Evolutionary conservation across 1,284 basidiomycete species (phyloP), one percentile per base, ranked within the genome.

Genomic region (Puccinia triticina): DNA sequence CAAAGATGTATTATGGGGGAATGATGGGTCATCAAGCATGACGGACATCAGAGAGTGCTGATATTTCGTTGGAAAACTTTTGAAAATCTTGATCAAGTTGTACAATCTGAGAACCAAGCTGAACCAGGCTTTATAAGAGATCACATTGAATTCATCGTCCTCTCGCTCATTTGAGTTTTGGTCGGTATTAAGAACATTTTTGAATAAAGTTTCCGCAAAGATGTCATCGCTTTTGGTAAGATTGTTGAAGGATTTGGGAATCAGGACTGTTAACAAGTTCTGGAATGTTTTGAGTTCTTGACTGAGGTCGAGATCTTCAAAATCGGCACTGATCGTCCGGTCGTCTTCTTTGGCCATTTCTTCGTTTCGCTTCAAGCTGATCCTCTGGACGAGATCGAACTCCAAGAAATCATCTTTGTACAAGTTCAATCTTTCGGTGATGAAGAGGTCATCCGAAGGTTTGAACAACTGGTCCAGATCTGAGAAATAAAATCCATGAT

Each of bases 351-450:
- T 32, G 12, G 7, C 34, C n/a, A 26, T n/a, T 1, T 67, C 23
- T 23, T 4, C 8, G 3, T 43, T 29, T 7, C 34, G 11, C 14
- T 55, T 59, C 21, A 23, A 48, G 14, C 12, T 48, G 46, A 74
- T 34, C 26, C 59, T 53, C 53, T 67, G 79, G 23, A 82, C 18
- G 10, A 82, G 57, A 55, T 82, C 43, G 32, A 74, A 64, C 32
- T 82, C 79, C 21, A 73, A 37, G 18, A 69, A 40, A 76, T 82
- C 80, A 76, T 82, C 73, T 21, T 74, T 37, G 48, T 76, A 76
- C 26, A 82, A 53, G 43, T 82, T 82, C 5, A 76, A 67, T 55
- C 73, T 59, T 71, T 82, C 73, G 23, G 37, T 82, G 12, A 74
- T 40, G 55, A 82, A 82, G 8, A 82, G 48, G 29, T 53, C 34